Evolutionary conservation across 2,329 filamentous ascomycete genomes (phyloP).

Genomic region (Colletotrichum sp.): DNA sequence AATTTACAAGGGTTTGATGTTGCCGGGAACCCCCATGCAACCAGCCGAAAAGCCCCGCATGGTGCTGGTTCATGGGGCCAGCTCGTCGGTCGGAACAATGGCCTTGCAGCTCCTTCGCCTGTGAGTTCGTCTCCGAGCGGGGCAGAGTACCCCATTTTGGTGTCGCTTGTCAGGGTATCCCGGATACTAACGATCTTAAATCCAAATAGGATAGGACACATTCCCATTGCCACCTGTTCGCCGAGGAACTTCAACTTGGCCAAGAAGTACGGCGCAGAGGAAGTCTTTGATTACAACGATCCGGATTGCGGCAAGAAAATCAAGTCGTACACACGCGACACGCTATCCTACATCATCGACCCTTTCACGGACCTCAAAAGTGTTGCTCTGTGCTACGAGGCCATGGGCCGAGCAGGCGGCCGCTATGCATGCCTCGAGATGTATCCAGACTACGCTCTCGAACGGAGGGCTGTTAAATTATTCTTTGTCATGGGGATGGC

Average conservation of each 20-base stretch:
- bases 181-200: neutral
- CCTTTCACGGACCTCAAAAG: conserved; percentile 35
- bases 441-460: neutral
- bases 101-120: conserved; percentile 30
- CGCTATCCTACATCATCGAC: conserved; percentile 42
- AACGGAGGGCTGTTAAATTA: neutral
- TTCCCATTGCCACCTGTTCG: conserved; percentile 43
- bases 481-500: neutral
- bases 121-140: conserved; percentile 22
- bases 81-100: conserved; percentile 23
- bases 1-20: conserved; percentile 21
- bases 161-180: neutral
- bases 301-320: conserved; percentile 29
- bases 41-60: conserved; percentile 11
- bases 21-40: conserved; percentile 22
- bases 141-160: neutral
- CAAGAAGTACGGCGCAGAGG: conserved; percentile 44
- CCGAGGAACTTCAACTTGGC: conserved; percentile 45
- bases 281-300: conserved; percentile 49
- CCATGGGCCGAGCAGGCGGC: conserved; percentile 31
- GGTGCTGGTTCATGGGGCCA: conserved; percentile 28
- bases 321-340: conserved; percentile 38
- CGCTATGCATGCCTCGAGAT: neutral
- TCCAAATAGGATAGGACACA: neutral
- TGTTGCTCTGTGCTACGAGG: conserved; percentile 39